phyloP scores from a whole-genome alignment of 768 basidiomycete genomes.

The Chlorophyllum brunneum region DNA sequence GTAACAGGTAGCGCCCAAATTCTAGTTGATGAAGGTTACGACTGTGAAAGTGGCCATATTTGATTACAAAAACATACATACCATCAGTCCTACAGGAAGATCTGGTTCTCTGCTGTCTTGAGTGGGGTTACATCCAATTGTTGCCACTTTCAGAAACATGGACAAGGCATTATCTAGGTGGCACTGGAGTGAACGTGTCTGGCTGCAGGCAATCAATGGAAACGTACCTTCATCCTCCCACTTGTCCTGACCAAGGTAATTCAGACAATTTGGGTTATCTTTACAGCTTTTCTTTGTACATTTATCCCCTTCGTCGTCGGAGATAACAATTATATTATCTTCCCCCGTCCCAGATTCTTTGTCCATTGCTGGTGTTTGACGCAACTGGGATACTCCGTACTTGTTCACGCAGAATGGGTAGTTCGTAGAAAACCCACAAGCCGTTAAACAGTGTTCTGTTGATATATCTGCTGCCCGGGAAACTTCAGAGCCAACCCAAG shows the following conservation, averaged over 20 bases:
- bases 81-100: conserved; percentile 76
- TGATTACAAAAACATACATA: conserved; percentile 25
- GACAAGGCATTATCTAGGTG: conserved; percentile 44
- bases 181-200: not conserved
- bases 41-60: not conserved
- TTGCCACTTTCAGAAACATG: conserved; percentile 47
- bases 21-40: conserved; percentile 40
- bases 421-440: conserved; percentile 59
- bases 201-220: not conserved
- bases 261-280: conserved; percentile 80
- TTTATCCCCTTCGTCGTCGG: conserved; percentile 53
- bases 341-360: conserved; percentile 54
- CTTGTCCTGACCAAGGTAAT: conserved; percentile 78
- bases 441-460: conserved; percentile 56
- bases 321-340: conserved; percentile 66
- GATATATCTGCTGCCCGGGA: conserved; percentile 55
- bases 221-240: conserved; percentile 72
- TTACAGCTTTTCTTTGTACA: conserved; percentile 69
- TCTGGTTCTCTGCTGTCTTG: conserved; percentile 44
- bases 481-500: conserved; percentile 75
- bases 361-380: conserved; percentile 17
- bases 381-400: conserved; percentile 27
- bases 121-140: conserved; percentile 54
- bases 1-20: conserved; percentile 96
- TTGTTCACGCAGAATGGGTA: conserved; percentile 58